Percentiles rank a stretch among this genome's conserved stretches.
These are phyloP conservation scores for Hyphopichia homilentoma DNA, from an alignment of 805 yeast species.

Conservation along the genomic window DNA sequence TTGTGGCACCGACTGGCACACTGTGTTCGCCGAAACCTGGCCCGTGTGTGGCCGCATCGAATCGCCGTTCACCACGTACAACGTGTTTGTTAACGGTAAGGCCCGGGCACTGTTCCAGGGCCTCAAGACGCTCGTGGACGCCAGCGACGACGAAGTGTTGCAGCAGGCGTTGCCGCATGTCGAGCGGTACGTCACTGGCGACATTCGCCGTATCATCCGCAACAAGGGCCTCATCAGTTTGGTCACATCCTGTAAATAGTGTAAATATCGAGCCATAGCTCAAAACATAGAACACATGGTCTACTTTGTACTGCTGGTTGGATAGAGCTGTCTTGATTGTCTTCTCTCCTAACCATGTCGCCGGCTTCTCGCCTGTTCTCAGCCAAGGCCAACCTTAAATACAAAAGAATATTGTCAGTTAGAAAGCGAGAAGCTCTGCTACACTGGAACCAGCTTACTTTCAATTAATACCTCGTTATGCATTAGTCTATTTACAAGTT, in stretches of 20 bases:
- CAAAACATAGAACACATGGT: too few relatives aligned
- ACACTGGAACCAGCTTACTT: too few relatives aligned
- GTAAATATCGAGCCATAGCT: neutral
- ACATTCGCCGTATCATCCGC: constrained; percentile 55
- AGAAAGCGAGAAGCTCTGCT: too few relatives aligned
- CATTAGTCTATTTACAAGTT: constrained; percentile 16
- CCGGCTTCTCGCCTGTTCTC: too few relatives aligned
- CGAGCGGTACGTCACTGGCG: too few relatives aligned
- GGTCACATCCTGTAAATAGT: constrained; percentile 16
- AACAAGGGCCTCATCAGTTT: constrained; percentile 50
- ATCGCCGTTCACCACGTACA: constrained; percentile 40
- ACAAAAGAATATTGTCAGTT: too few relatives aligned
- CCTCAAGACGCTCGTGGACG: constrained; percentile 29
- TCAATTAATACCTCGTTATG: too few relatives aligned
- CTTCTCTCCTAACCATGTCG: too few relatives aligned
- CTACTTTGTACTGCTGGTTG: too few relatives aligned
- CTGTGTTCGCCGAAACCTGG: constrained; percentile 61
- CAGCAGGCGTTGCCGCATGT: constrained; percentile 28
- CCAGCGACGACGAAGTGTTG: constrained; percentile 32
- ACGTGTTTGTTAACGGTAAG: constrained; percentile 73
- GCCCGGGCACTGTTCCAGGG: constrained; percentile 46
- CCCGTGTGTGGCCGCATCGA: constrained; percentile 50
- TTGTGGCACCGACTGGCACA: constrained; percentile 30
- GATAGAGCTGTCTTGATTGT: too few relatives aligned
- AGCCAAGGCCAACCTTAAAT: too few relatives aligned